Percentiles rank a stretch among this genome's conserved stretches.
Conservation (phyloP, 148 eudicot species). For the Tetragonia tetragonoides region DNA sequence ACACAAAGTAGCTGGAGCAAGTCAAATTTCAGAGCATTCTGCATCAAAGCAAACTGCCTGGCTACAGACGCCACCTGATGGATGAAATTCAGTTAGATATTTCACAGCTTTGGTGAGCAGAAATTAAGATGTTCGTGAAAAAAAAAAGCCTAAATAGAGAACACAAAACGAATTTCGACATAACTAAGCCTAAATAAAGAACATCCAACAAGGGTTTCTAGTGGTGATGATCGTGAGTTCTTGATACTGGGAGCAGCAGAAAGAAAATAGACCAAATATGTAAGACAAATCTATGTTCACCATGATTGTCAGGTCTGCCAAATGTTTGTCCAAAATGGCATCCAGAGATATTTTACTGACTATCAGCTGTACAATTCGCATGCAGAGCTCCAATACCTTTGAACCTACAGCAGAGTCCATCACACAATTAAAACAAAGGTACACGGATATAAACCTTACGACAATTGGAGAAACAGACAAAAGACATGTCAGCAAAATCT, state of each 20-base stretch:
- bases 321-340: conserved; percentile 38
- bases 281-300: conserved; percentile 31
- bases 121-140: neutral
- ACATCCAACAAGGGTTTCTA: neutral
- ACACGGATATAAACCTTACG: neutral
- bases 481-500: neutral
- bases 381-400: conserved; percentile 47
- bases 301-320: conserved; percentile 54
- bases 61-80: conserved; percentile 62
- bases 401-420: conserved; percentile 49
- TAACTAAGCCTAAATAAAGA: neutral
- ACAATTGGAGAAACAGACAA: neutral
- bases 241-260: neutral
- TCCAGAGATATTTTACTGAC: conserved; percentile 48
- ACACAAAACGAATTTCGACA: neutral
- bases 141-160: neutral
- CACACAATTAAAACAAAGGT: neutral
- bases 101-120: neutral
- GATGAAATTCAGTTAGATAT: conserved; percentile 12
- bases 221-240: neutral
- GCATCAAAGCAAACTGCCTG: conserved; percentile 68
- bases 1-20: conserved; percentile 62
- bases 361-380: conserved; percentile 57
- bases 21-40: conserved; percentile 81
- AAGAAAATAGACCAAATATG: neutral